Evolutionary conservation across 2,329 filamentous ascomycete genomes (phyloP).

Genomic region (Trichoderma simmonsii): DNA sequence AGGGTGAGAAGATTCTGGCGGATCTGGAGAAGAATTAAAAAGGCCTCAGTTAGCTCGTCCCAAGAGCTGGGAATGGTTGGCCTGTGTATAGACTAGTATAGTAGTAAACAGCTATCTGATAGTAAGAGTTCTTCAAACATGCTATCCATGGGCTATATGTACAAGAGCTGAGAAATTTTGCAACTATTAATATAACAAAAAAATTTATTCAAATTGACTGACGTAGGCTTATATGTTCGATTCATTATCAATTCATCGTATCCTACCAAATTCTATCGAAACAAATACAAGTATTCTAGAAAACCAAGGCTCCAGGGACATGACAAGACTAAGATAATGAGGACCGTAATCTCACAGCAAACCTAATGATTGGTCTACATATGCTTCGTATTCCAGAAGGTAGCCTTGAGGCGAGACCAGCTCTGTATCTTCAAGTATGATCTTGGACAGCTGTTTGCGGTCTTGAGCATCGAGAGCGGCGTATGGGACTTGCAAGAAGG

Average conservation of each 20-base stretch:
- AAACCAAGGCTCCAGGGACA: neutral
- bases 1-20: constrained; percentile 99
- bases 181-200: constrained; percentile 13
- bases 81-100: constrained; percentile 55
- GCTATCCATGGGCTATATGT: constrained; percentile 12
- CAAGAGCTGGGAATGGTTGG: constrained; percentile 35
- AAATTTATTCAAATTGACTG: neutral
- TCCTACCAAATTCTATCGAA: neutral
- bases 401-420: constrained; percentile 26
- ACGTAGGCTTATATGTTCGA: neutral
- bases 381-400: neutral
- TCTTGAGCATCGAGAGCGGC: constrained; percentile 36
- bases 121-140: constrained; percentile 15
- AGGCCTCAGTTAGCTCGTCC: constrained; percentile 36
- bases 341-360: neutral
- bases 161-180: constrained; percentile 5
- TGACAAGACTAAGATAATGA: neutral
- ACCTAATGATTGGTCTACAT: neutral
- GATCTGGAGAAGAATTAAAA: constrained; percentile 71
- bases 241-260: neutral
- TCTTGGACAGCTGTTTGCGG: constrained; percentile 36
- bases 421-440: constrained; percentile 47
- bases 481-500: constrained; percentile 41
- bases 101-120: constrained; percentile 17
- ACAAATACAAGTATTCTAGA: neutral